Evolutionary conservation across 805 yeast genomes (phyloP).

Genomic region (Blastobotrys americana): DNA sequence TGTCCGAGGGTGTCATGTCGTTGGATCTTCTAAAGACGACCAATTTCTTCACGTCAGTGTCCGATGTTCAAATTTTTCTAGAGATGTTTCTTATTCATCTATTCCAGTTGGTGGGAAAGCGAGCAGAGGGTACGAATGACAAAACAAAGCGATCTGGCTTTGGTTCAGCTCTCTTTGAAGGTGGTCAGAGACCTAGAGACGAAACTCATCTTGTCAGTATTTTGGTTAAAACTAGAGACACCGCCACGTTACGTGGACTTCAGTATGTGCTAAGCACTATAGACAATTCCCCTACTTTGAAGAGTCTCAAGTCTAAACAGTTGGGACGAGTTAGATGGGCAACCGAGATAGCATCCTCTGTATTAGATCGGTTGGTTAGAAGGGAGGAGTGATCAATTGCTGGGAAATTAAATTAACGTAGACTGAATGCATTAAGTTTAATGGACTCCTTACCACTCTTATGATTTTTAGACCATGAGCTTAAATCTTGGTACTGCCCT

Average conservation of each 20-base stretch:
- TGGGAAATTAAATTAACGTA: neutral
- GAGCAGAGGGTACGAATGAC: conserved; percentile 27
- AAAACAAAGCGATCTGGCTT: conserved; percentile 9
- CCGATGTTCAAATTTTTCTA: conserved; percentile 58
- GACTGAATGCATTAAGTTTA: no score
- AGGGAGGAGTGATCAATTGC: neutral
- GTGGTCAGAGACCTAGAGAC: conserved; percentile 32
- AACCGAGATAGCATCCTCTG: conserved; percentile 44
- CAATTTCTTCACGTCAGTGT: conserved; percentile 59
- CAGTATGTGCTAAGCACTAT: conserved; percentile 44
- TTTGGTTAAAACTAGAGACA: conserved; percentile 50
- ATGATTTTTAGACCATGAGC: no score
- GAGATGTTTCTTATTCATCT: conserved; percentile 68
- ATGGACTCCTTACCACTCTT: no score
- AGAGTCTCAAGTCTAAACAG: conserved; percentile 49
- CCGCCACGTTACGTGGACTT: conserved; percentile 56
- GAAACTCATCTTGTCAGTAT: conserved; percentile 44
- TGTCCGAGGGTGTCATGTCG: conserved; percentile 67
- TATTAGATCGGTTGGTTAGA: conserved; percentile 39
- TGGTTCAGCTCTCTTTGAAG: conserved; percentile 19
- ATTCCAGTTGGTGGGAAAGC: conserved; percentile 48
- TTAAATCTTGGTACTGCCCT: no score
- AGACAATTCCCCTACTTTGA: conserved; percentile 39
- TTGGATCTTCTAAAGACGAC: conserved; percentile 66
- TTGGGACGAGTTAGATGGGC: conserved; percentile 62